Base-by-base conservation (phyloP, 192 early-diverging fungal species). In the Coemansia sp. region DNA sequence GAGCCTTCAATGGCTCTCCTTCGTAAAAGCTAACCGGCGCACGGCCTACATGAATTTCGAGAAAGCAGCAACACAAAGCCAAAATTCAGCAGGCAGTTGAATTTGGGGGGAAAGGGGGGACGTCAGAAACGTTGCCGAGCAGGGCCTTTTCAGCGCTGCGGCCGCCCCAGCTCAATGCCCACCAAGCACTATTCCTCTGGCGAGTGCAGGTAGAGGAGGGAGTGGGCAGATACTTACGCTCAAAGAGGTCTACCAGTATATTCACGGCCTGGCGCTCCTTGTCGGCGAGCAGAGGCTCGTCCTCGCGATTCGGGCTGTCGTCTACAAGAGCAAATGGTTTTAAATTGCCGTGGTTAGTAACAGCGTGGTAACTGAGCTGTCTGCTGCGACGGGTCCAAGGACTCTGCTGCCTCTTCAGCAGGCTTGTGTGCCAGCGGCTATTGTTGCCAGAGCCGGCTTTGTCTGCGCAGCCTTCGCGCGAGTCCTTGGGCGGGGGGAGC, bases 11-110 rank as follows among this genome's bases (percentile, higher is more conserved):
- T 41, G 91, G 89, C 55, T 91, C 89, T 3, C 92, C 91, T 48
- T 92, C 88, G 66, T 89, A 94, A 61, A 94, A 94, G 79, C 91
- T 90, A 45, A 89, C 89, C 47, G 89, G 87, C 36, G 84, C 85
- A 35, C 92, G 89, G 65, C 92, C 90, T 91, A 70, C 55, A 56
- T 31, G 31, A 39, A 34, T 16, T 31, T 14, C 16, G 16, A 14
- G 26, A 47, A 10, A 45, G 42, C 56, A n/a, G 26, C 38, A 65
- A 25, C 37, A 23, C 6, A 38, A 57, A 16, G 36, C 10, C 11
- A 6, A 16, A 38, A 31, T 52, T 56, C 36, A 45, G 33, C 37
- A 31, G 37, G 18, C 21, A 18, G 41, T 37, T 59, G 50, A 66
- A 42, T 59, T 59, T 62, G 6, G 47, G 6, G 47, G 62, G 35